phyloP scores from a whole-genome alignment of 2,329 filamentous ascomycete genomes.

The Alternaria brassicicola region DNA sequence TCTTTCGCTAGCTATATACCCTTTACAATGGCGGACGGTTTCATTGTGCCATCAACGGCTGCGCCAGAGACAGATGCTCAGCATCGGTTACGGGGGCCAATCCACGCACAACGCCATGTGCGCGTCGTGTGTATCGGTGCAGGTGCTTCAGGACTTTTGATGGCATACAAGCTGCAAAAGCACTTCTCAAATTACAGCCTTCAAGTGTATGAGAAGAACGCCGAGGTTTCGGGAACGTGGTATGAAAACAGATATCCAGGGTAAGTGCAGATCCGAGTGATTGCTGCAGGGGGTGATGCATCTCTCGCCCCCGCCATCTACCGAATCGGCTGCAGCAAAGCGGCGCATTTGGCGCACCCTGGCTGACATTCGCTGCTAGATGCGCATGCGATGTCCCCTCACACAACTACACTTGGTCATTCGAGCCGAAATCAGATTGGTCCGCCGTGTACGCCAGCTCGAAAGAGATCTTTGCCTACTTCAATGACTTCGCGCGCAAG shows the following conservation, averaged over 20 bases:
- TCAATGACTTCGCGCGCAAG: constrained; percentile 51
- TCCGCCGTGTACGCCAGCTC: constrained; percentile 52
- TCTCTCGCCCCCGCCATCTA: constrained; percentile 3
- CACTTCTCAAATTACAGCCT: constrained; percentile 53
- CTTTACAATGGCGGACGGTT: constrained; percentile 25
- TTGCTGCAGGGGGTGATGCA: constrained; percentile 2
- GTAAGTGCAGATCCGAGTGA: constrained; percentile 25
- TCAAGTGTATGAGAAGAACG: constrained; percentile 58
- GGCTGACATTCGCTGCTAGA: constrained; percentile 25
- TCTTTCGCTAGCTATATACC: background rate
- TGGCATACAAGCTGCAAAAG: constrained; percentile 57
- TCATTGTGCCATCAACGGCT: constrained; percentile 33
- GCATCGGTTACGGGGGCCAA: constrained; percentile 37
- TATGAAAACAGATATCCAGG: constrained; percentile 58
- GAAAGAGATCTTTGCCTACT: constrained; percentile 53
- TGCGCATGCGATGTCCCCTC: constrained; percentile 60
- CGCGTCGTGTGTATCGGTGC: constrained; percentile 55
- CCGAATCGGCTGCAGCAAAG: background rate
- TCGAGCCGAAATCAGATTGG: constrained; percentile 55
- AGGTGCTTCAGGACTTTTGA: constrained; percentile 55
- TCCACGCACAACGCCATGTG: constrained; percentile 46
- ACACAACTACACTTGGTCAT: constrained; percentile 60
- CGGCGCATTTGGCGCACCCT: background rate
- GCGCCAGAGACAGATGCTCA: constrained; percentile 34
- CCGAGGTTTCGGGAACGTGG: constrained; percentile 58